phyloP scores from a whole-genome alignment of 805 yeast genomes.

The Suhomyces pyralidae region DNA sequence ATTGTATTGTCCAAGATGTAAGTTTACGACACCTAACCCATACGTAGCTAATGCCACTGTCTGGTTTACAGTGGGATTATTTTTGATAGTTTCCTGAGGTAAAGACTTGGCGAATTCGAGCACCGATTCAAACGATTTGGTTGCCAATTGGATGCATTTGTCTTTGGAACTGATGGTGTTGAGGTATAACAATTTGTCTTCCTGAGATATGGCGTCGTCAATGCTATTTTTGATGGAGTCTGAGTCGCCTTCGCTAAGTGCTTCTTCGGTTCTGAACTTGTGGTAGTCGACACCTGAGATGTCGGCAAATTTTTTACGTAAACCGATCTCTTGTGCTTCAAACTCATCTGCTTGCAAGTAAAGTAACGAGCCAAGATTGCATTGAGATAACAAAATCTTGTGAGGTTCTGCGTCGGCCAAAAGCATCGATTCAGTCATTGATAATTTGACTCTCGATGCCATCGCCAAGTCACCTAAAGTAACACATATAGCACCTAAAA shows the following conservation, averaged over 20 bases:
- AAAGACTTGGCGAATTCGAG: slow-evolving; percentile 29
- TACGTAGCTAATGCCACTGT: slow-evolving; percentile 78
- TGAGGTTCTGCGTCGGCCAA: slow-evolving; percentile 65
- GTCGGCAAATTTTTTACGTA: slow-evolving; percentile 22
- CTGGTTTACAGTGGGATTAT: slow-evolving; percentile 44
- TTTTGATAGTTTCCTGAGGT: slow-evolving; percentile 22
- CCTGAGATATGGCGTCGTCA: slow-evolving; percentile 15
- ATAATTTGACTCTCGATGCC: slow-evolving; percentile 59
- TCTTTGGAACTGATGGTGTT: slow-evolving; percentile 16
- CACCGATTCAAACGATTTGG: slow-evolving; percentile 36
- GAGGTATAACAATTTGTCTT: slow-evolving; percentile 25
- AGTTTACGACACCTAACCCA: slow-evolving; percentile 76
- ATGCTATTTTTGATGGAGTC: slow-evolving; percentile 1
- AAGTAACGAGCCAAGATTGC: slow-evolving; percentile 66
- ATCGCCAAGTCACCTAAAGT: slow-evolving; percentile 63
- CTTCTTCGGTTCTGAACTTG: slow-evolving; percentile 10
- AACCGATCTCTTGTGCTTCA: slow-evolving; percentile 45
- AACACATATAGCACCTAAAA: slow-evolving; percentile 67
- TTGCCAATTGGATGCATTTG: slow-evolving; percentile 27
- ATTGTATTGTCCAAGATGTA: slow-evolving; percentile 55
- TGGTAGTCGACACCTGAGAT: slow-evolving; percentile 24
- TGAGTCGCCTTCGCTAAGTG: slow-evolving; percentile 5
- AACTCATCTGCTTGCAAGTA: slow-evolving; percentile 65
- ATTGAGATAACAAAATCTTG: slow-evolving; percentile 61
- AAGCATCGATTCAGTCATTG: slow-evolving; percentile 72